These are phyloP conservation scores for Pharnaceum exiguum DNA, from an alignment of 148 eudicot genomes.

Conservation along the genomic window DNA sequence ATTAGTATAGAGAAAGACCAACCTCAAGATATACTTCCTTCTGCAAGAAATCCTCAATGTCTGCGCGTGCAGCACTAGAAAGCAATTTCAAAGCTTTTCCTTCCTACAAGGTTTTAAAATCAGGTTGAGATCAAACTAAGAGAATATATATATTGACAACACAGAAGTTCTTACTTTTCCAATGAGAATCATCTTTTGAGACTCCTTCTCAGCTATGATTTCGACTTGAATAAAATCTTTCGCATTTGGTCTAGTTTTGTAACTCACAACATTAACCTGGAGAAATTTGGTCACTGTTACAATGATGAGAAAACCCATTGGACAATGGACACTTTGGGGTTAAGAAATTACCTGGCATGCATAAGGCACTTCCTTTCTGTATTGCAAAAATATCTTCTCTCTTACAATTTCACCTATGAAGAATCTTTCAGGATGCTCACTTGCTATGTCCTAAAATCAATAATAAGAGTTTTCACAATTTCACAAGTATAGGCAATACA, in stretches of 20 bases:
- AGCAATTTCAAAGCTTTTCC: constrained; percentile 89
- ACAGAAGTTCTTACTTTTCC: constrained; percentile 56
- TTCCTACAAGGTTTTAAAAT: constrained; percentile 43
- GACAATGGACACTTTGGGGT: neutral
- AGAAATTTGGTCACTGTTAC: neutral
- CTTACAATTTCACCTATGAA: constrained; percentile 87
- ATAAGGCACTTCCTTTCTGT: constrained; percentile 93
- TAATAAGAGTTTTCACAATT: neutral
- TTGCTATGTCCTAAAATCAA: constrained; percentile 66
- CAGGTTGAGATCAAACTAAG: neutral
- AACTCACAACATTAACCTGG: constrained; percentile 87
- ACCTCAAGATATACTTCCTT: constrained; percentile 97
- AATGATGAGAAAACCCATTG: neutral
- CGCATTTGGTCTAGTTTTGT: constrained; percentile 83
- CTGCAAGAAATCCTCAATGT: constrained; percentile 97
- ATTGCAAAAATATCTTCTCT: constrained; percentile 93
- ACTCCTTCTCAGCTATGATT: constrained; percentile 81
- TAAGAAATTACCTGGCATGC: constrained; percentile 68
- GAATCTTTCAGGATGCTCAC: constrained; percentile 99
- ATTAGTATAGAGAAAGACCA: constrained; percentile 2
- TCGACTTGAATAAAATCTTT: constrained; percentile 97
- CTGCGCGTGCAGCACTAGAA: constrained; percentile 97
- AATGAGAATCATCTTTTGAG: constrained; percentile 92
- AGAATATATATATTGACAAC: neutral
- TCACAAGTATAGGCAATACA: neutral